Conservation (phyloP, 805 yeast species). For the Starmerella potacharoeniae region DNA sequence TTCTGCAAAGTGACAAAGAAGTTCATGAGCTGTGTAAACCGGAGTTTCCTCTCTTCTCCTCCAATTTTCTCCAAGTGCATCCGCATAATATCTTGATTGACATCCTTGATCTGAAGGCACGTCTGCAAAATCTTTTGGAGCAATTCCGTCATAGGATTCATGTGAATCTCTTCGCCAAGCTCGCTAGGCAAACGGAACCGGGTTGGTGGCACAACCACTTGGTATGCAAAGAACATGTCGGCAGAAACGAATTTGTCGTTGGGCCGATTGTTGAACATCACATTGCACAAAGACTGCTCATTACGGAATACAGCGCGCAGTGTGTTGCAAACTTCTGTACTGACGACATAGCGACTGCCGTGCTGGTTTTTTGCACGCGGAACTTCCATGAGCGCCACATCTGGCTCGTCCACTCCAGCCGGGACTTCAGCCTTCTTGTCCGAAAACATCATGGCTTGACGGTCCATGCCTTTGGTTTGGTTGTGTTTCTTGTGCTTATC, state of each 20-base stretch:
- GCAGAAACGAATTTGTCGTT: slow-evolving; percentile 40
- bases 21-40: slow-evolving; percentile 86
- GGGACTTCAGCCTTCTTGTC: slow-evolving; percentile 28
- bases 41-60: slow-evolving; percentile 55
- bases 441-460: slow-evolving; percentile 50
- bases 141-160: slow-evolving; percentile 84
- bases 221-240: slow-evolving; percentile 82
- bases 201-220: slow-evolving; percentile 89
- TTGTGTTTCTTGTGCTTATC: slow-evolving; percentile 71
- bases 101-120: slow-evolving; percentile 69
- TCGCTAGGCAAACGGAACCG: slow-evolving; percentile 94
- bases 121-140: slow-evolving; percentile 71
- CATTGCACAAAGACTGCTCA: slow-evolving; percentile 58
- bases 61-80: slow-evolving; percentile 48
- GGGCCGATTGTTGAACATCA: slow-evolving; percentile 77
- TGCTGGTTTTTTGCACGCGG: slow-evolving; percentile 39
- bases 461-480: slow-evolving; percentile 63
- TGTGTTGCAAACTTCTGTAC: slow-evolving; percentile 76
- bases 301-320: slow-evolving; percentile 61
- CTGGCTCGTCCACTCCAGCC: slow-evolving; percentile 27
- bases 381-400: slow-evolving; percentile 26
- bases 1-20: slow-evolving; percentile 90
- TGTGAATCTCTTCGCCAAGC: slow-evolving; percentile 92
- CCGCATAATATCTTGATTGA: slow-evolving; percentile 68
- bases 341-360: slow-evolving; percentile 75